Percentiles rank a stretch among this genome's conserved stretches.
Evolutionary conservation across 306 rosid genomes (phyloP).

Genomic region (Cyclanthera cordifolia): DNA sequence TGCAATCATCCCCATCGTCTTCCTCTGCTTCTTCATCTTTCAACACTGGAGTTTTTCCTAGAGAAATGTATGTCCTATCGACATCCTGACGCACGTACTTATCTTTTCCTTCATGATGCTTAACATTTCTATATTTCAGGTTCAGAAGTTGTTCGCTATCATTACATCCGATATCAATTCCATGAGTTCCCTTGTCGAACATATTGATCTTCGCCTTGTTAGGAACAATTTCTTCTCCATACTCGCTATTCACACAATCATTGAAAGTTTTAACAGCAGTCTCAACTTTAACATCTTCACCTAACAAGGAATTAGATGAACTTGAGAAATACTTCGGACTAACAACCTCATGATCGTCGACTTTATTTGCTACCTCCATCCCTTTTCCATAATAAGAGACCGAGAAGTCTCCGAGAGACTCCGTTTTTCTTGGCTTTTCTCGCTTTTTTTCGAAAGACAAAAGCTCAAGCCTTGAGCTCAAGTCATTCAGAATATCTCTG

Average conservation of each 20-base stretch:
- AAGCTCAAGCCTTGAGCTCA: conserved; percentile 59
- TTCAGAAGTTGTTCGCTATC: conserved; percentile 1
- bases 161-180: background rate
- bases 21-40: conserved; percentile 14
- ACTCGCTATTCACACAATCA: background rate
- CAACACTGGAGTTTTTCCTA: conserved; percentile 5
- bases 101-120: conserved; percentile 11
- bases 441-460: conserved; percentile 52
- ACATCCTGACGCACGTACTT: conserved; percentile 1
- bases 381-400: conserved; percentile 14
- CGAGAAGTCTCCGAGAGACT: conserved; percentile 14
- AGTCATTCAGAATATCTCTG: conserved; percentile 58
- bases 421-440: conserved; percentile 14
- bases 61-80: conserved; percentile 3
- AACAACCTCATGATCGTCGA: conserved; percentile 35
- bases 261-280: conserved; percentile 6
- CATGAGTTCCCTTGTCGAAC: conserved; percentile 6
- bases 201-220: background rate
- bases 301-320: conserved; percentile 21
- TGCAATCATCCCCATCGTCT: conserved; percentile 30
- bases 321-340: conserved; percentile 47
- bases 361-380: conserved; percentile 20
- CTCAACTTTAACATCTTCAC: conserved; percentile 13
- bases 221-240: background rate
- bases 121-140: background rate